Evolutionary conservation across 441 rosid genomes (phyloP).

Genomic region (Erodium texanum): DNA sequence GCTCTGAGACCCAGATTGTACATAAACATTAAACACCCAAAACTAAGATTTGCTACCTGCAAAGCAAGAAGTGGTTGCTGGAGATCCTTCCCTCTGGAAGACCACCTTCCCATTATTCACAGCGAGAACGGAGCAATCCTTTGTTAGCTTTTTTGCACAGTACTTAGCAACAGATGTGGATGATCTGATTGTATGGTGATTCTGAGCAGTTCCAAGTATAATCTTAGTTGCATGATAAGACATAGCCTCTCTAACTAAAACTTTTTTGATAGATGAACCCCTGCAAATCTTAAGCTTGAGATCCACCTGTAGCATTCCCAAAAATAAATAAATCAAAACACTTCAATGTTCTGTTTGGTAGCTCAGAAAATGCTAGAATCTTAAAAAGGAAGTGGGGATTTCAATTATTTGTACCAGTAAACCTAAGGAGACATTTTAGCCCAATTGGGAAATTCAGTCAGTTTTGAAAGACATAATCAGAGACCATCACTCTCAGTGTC

Average conservation of each 20-base stretch:
- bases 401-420: background rate
- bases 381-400: background rate
- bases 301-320: conserved; percentile 45
- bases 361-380: background rate
- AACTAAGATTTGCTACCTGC: conserved; percentile 26
- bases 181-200: conserved; percentile 39
- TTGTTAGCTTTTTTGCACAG: conserved; percentile 47
- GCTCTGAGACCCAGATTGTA: too few species aligned
- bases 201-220: conserved; percentile 42
- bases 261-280: conserved; percentile 41
- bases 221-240: conserved; percentile 44
- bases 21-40: background rate
- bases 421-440: background rate
- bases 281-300: conserved; percentile 70
- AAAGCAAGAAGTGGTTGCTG: conserved; percentile 19
- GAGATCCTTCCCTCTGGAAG: conserved; percentile 49
- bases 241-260: conserved; percentile 50
- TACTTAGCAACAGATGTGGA: conserved; percentile 54
- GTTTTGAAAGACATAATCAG: background rate
- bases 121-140: conserved; percentile 48
- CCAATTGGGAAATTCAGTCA: background rate
- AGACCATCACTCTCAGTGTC: background rate
- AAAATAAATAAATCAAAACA: conserved; percentile 13
- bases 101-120: conserved; percentile 56
- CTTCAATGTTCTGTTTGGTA: conserved; percentile 1